phyloP scores from a whole-genome alignment of 2,329 filamentous ascomycete species.

The Ceratocystis albifundus region DNA sequence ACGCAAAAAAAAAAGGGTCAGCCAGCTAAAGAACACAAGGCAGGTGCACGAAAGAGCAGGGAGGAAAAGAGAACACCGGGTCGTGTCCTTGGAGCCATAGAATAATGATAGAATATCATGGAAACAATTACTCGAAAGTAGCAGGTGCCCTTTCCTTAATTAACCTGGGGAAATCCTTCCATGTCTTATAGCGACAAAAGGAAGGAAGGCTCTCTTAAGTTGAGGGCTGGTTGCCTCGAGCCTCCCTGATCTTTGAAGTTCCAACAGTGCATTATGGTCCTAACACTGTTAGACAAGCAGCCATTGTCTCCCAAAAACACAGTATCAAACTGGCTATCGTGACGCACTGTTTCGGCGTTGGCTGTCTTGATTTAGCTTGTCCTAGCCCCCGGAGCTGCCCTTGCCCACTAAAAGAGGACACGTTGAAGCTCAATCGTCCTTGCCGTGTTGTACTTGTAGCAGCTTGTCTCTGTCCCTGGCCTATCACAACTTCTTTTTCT shows the following conservation, averaged over 20 bases:
- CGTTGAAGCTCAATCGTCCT: constrained; percentile 21
- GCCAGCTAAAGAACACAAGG: background rate
- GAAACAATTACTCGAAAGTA: background rate
- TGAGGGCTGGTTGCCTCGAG: background rate
- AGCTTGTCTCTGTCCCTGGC: background rate
- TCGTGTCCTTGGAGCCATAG: background rate
- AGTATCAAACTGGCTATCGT: background rate
- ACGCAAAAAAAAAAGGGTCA: too few relatives aligned
- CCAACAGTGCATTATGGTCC: background rate
- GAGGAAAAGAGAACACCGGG: background rate
- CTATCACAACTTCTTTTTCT: constrained; percentile 11
- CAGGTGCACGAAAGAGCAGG: background rate
- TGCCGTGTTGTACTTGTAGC: background rate
- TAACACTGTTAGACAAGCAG: background rate
- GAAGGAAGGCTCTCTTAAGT: background rate
- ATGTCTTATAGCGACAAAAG: background rate
- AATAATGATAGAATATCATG: background rate
- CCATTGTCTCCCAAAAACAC: background rate
- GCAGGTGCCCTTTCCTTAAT: background rate
- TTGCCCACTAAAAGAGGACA: constrained; percentile 23
- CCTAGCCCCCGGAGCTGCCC: constrained; percentile 15
- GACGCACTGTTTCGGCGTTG: constrained; percentile 11
- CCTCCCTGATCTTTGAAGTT: background rate
- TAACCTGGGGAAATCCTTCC: background rate
- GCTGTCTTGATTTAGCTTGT: background rate